Percentiles rank a stretch among this genome's conserved stretches.
phyloP scores from a whole-genome alignment of 768 basidiomycete genomes.

The Leccinum uliginosum region DNA sequence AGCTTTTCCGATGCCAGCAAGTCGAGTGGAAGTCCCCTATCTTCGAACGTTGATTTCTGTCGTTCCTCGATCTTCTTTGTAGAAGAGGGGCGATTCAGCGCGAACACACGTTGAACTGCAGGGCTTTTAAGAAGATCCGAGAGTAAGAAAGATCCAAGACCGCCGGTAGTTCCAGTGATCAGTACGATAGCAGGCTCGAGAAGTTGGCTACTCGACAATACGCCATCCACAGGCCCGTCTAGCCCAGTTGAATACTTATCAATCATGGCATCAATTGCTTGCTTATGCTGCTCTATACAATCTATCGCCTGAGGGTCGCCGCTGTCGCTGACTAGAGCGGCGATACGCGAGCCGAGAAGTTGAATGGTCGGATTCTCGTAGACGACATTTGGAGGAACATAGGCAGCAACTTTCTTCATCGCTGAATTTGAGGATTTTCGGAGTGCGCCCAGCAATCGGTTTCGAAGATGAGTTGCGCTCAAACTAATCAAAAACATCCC shows the following conservation, averaged over 20 bases:
- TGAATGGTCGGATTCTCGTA: conserved; percentile 40
- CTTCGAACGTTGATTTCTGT: conserved; percentile 19
- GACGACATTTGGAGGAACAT: conserved; percentile 31
- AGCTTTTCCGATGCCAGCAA: conserved; percentile 9
- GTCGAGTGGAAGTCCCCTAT: conserved; percentile 18
- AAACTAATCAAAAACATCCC: conserved; percentile 14
- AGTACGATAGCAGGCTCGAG: conserved; percentile 26
- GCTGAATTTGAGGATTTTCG: conserved; percentile 29
- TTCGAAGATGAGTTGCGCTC: conserved; percentile 28
- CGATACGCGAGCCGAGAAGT: conserved; percentile 26
- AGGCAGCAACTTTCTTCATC: conserved; percentile 18
- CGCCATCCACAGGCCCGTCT: conserved; percentile 2
- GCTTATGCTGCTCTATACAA: conserved; percentile 6
- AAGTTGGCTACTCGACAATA: conserved; percentile 2
- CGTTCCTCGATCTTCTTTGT: conserved; percentile 18
- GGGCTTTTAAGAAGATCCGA: conserved; percentile 24
- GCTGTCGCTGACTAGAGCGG: conserved; percentile 3
- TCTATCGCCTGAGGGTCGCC: neutral
- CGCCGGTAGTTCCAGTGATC: conserved; percentile 40
- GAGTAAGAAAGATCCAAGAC: conserved; percentile 37
- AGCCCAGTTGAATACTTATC: conserved; percentile 33
- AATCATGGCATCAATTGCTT: conserved; percentile 35
- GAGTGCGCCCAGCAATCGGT: conserved; percentile 18
- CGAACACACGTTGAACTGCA: conserved; percentile 22
- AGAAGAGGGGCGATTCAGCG: conserved; percentile 6